These are phyloP conservation scores for Halteria grandinella DNA, from an alignment of 73 alveolate species.

Conservation along the genomic window DNA sequence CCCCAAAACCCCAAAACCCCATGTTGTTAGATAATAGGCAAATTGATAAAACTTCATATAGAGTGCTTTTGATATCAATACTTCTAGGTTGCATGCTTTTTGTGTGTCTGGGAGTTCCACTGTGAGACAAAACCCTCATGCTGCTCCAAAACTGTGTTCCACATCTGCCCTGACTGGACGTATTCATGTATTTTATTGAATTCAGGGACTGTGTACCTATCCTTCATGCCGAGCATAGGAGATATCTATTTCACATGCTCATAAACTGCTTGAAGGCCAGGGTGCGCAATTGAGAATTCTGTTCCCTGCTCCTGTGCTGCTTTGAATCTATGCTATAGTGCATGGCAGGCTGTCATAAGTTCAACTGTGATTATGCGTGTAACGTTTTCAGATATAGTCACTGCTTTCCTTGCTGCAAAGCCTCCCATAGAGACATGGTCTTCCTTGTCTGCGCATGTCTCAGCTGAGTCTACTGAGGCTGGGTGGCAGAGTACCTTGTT, in stretches of 20 bases:
- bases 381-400: constrained; percentile 52
- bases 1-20: no score
- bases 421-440: constrained; percentile 85
- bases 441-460: constrained; percentile 79
- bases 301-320: no score
- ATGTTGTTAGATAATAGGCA: no score
- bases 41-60: no score
- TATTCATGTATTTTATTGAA: background rate
- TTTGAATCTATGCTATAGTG: constrained; percentile 41
- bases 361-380: constrained; percentile 65
- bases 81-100: no score
- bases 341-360: constrained; percentile 62
- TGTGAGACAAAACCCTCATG: no score
- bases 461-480: constrained; percentile 70
- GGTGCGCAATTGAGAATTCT: constrained; percentile 17
- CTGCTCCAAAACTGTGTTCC: constrained; percentile 29
- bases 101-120: no score
- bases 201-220: constrained; percentile 45
- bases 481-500: constrained; percentile 75
- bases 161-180: constrained; percentile 26
- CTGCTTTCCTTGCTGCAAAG: constrained; percentile 74
- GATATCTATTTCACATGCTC: constrained; percentile 2
- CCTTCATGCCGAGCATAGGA: background rate
- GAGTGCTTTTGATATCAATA: constrained; percentile 25
- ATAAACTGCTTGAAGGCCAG: constrained; percentile 27